Conservation (phyloP, 2,329 filamentous ascomycete species). For the Rhynchosporium graminicola region DNA sequence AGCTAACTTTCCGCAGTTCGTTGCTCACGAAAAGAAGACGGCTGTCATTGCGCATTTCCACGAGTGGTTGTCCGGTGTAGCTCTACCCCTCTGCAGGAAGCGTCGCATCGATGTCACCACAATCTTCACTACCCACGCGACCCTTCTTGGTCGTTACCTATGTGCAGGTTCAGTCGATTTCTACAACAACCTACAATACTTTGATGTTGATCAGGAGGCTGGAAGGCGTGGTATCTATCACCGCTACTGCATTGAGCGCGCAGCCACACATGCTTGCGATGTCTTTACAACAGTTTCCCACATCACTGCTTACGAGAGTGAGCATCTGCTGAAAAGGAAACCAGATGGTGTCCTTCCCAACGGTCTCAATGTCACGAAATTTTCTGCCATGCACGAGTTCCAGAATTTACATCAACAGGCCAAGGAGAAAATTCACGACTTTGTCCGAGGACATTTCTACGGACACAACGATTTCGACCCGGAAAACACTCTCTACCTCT, state of each 20-base stretch:
- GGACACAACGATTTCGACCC: conserved; percentile 97
- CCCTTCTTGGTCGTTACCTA: conserved; percentile 90
- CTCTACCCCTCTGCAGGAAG: conserved; percentile 87
- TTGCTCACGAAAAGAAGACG: conserved; percentile 85
- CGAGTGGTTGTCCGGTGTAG: conserved; percentile 96
- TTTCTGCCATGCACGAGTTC: conserved; percentile 97
- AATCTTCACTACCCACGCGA: conserved; percentile 98
- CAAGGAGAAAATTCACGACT: conserved; percentile 98
- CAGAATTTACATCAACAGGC: conserved; percentile 96
- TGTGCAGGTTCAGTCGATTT: conserved; percentile 98
- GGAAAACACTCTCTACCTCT: conserved; percentile 96
- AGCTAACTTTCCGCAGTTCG: conserved; percentile 62
- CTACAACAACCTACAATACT: conserved; percentile 97
- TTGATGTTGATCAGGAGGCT: conserved; percentile 94
- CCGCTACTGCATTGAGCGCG: conserved; percentile 95
- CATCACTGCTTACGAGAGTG: conserved; percentile 97
- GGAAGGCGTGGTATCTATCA: conserved; percentile 99
- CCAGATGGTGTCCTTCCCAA: conserved; percentile 96
- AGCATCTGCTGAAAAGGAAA: conserved; percentile 96
- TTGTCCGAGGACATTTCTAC: conserved; percentile 97
- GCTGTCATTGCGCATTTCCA: conserved; percentile 98
- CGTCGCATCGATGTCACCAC: conserved; percentile 94
- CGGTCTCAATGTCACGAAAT: conserved; percentile 97
- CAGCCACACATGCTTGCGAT: conserved; percentile 86
- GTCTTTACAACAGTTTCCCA: conserved; percentile 99